Percentiles rank a stretch among this genome's conserved stretches.
Conservation (phyloP, 179 eudicot genomes). For the Beta corolliflora region DNA sequence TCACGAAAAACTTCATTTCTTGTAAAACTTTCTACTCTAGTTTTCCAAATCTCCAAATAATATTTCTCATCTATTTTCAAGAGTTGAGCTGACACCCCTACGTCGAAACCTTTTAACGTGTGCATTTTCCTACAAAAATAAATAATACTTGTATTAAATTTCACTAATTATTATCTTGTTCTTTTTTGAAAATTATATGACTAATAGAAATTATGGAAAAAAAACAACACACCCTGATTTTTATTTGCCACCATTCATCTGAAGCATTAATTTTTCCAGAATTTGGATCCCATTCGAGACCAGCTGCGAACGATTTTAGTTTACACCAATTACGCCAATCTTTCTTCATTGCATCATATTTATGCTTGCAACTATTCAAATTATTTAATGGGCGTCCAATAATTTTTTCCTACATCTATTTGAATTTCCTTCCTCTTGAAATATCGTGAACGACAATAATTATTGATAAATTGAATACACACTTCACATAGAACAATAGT, state of each 20-base stretch:
- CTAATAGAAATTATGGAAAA: no score
- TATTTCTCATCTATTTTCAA: no score
- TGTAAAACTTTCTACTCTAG: no score
- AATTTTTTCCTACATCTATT: neutral
- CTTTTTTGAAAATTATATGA: no score
- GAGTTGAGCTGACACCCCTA: no score
- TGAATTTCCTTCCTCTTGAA: neutral
- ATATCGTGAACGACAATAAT: neutral
- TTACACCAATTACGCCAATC: neutral
- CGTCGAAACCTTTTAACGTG: no score
- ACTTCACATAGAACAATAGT: no score
- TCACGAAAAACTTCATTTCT: no score
- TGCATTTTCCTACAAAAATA: neutral
- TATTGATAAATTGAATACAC: neutral
- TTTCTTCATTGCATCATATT: neutral
- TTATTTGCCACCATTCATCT: neutral
- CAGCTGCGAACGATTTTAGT: neutral
- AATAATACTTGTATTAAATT: no score
- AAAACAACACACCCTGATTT: neutral
- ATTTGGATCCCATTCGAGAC: neutral
- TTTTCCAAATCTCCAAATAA: no score
- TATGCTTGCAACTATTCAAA: neutral
- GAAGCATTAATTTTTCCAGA: neutral
- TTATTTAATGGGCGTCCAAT: neutral
- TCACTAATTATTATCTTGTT: no score